These are phyloP conservation scores for Peronosclerospora sorghi DNA, from an alignment of 352 stramenopile species.

Conservation along the genomic window DNA sequence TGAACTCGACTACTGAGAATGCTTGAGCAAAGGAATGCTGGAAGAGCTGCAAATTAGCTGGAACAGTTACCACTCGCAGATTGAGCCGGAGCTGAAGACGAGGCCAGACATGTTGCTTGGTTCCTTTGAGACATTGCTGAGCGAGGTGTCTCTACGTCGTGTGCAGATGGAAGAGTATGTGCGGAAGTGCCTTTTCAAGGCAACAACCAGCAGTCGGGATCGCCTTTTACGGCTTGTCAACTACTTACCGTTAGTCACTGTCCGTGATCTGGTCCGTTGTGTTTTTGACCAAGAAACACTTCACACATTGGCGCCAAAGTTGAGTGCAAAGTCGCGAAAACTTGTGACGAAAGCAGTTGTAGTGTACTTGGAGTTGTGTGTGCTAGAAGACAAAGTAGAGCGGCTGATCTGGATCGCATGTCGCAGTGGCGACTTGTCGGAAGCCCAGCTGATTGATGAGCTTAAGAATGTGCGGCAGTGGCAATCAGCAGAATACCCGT, in stretches of 20 bases:
- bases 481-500: slow-evolving; percentile 40
- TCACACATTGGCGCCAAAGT: slow-evolving; percentile 14
- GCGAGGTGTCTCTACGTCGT: slow-evolving; percentile 12
- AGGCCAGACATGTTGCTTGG: background rate
- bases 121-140: slow-evolving; percentile 7
- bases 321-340: slow-evolving; percentile 7
- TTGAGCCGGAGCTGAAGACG: slow-evolving; percentile 2
- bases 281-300: slow-evolving; percentile 25
- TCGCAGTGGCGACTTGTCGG: slow-evolving; percentile 2
- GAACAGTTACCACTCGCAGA: slow-evolving; percentile 20
- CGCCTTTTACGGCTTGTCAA: slow-evolving; percentile 16
- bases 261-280: slow-evolving; percentile 27
- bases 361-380: slow-evolving; percentile 48
- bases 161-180: slow-evolving; percentile 13
- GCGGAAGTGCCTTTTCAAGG: background rate
- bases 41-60: slow-evolving; percentile 33
- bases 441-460: no score
- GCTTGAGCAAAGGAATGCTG: slow-evolving; percentile 27
- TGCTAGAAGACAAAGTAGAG: slow-evolving; percentile 63
- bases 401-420: slow-evolving; percentile 18
- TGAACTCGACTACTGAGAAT: slow-evolving; percentile 13
- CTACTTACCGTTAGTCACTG: slow-evolving; percentile 16
- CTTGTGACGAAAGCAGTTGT: slow-evolving; percentile 16
- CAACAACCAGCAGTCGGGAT: slow-evolving; percentile 5
- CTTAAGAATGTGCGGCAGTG: slow-evolving; percentile 36